Evolutionary conservation across 2,329 filamentous ascomycete genomes (phyloP), one percentile per base, ranked within the genome.

Genomic region (Geosmithia putterillii): DNA sequence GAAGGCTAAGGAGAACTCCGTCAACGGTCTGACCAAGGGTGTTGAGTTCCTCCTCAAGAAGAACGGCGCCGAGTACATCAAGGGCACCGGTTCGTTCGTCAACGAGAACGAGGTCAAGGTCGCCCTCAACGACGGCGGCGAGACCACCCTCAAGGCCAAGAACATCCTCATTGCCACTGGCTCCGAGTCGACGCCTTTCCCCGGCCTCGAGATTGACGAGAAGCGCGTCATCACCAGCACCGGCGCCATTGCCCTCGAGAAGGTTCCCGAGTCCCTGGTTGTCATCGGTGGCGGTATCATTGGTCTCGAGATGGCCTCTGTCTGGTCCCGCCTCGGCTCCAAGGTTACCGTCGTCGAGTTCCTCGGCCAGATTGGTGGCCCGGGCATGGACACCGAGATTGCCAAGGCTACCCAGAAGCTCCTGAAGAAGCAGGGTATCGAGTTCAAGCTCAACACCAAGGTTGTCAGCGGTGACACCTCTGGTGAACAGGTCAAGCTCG

Each of bases 281-380:
- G 92, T 98, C 56, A 95, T 98, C 60, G 92, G 92, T 54, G 92
- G 92, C 62, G 92, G 92, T 64, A 98, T 98, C 64, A 98, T 98
- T 58, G 92, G 92, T 61, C 79, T 98, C 37, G 92, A 98, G 70
- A 98, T 98, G 92, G 87, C 72, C 50, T 96, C 90, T 43, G 92
- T 98, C 43, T 98, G 92, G 92, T 95, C 88, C 47, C 79, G 92
- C 57, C 74, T 98, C 48, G 92, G 92, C 50, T 67, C 88, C 50
- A 86, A 96, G 67, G 92, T 98, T 47, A 98, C 92, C 48, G 89
- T 98, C 46, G 89, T 98, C 45, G 92, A 98, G 69, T 98, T 92
- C 70, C 73, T 98, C 45, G 79, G 82, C 57, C 89, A 95, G 71
- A 96, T 98, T 53, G 92, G 92, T 66, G 92, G 92, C 46, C 92